Conservation (phyloP, 148 eudicot species). For the Agrostemma githago region DNA sequence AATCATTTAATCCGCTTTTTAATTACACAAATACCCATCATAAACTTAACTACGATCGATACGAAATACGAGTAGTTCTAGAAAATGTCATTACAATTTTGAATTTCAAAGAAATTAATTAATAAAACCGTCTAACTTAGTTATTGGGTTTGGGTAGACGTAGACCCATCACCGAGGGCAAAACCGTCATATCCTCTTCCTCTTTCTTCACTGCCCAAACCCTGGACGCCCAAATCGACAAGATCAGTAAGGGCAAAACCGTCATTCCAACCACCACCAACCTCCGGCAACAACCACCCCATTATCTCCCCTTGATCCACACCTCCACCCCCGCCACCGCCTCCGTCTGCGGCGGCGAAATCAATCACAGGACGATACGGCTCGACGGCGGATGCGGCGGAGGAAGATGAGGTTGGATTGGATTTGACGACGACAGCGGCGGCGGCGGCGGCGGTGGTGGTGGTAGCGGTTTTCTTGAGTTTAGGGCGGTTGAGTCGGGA, state of each 20-base stretch:
- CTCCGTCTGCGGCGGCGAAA: neutral
- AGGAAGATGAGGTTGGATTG: neutral
- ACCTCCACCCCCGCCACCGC: neutral
- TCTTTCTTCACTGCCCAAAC: neutral
- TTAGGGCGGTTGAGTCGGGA: neutral
- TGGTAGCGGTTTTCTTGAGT: neutral
- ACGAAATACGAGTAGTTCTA: no score
- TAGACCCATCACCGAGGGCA: neutral
- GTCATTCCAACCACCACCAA: neutral
- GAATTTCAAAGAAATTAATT: no score
- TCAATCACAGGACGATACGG: constrained; percentile 11
- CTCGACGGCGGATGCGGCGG: neutral
- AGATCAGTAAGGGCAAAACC: neutral
- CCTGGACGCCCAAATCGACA: neutral
- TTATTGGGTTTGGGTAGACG: no score
- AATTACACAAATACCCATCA: no score
- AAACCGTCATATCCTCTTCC: neutral
- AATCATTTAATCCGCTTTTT: no score
- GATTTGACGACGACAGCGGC: neutral
- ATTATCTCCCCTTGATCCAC: neutral
- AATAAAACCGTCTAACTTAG: no score
- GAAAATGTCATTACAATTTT: no score
- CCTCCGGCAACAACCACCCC: neutral
- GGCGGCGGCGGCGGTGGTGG: no score
- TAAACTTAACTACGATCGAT: no score